phyloP scores from a whole-genome alignment of 306 rosid genomes.

The Pachyrhizus erosus region DNA sequence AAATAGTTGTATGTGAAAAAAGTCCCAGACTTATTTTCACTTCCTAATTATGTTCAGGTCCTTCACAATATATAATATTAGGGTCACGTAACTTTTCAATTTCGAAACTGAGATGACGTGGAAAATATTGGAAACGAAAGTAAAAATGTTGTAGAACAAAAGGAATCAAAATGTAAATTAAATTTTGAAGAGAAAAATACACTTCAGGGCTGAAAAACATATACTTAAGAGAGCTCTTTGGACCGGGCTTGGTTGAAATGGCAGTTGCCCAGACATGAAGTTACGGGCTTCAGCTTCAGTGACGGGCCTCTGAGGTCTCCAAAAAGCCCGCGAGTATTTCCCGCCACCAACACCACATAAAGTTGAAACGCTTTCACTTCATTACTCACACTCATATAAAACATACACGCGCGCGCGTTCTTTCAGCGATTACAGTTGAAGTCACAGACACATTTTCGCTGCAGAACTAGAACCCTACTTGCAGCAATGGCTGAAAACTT shows the following conservation, averaged over 20 bases:
- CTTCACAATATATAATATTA: no score
- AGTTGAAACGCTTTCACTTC: slow-evolving; percentile 6
- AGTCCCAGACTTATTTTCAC: no score
- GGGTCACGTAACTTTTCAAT: no score
- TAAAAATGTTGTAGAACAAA: no score
- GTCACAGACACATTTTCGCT: not conserved
- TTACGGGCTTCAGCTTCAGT: slow-evolving; percentile 10
- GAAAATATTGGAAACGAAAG: no score
- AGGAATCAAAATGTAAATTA: no score
- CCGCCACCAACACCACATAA: slow-evolving; percentile 57
- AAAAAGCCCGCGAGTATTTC: slow-evolving; percentile 60
- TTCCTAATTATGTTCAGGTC: no score
- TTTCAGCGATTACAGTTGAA: not conserved
- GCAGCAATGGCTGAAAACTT: slow-evolving; percentile 65
- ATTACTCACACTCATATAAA: not conserved
- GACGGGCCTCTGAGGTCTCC: not conserved
- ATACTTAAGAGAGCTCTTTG: not conserved
- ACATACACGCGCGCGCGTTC: not conserved
- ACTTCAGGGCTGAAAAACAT: no score
- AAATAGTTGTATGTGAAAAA: no score
- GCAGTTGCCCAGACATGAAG: not conserved
- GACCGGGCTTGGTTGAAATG: not conserved
- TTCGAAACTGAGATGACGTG: no score
- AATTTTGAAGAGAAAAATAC: no score
- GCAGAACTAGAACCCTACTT: slow-evolving; percentile 44